Evolutionary conservation across 2,329 filamentous ascomycete genomes (phyloP).

Genomic region (Hypoxylon sp.): DNA sequence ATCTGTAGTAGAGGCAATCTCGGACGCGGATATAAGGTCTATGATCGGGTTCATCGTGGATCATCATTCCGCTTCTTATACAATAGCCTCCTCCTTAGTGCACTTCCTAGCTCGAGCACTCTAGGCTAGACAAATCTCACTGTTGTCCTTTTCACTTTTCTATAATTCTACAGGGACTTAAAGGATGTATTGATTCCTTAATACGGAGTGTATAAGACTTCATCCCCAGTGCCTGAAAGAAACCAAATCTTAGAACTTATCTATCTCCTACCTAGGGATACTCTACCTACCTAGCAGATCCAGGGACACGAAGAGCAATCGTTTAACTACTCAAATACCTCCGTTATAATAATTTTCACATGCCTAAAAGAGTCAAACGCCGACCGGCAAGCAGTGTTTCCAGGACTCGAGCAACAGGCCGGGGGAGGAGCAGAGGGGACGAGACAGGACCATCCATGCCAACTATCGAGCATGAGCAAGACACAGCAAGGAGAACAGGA

Average conservation of each 20-base stretch:
- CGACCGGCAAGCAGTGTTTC: background rate
- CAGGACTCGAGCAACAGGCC: background rate
- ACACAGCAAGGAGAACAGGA: background rate
- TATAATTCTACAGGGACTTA: background rate
- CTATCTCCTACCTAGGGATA: too few relatives aligned
- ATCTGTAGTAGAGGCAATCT: background rate
- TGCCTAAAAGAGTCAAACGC: slow-evolving; percentile 1
- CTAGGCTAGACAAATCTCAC: background rate
- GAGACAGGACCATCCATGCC: background rate
- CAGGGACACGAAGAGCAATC: background rate
- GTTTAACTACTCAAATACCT: background rate
- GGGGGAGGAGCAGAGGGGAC: background rate
- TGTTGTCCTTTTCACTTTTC: background rate
- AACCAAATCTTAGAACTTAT: background rate
- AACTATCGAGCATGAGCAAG: background rate
- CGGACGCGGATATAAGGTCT: background rate
- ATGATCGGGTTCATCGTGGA: background rate
- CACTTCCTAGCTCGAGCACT: background rate
- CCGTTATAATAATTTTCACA: background rate
- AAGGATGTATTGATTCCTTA: background rate
- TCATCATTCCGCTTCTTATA: background rate
- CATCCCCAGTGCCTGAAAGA: background rate
- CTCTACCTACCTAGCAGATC: background rate
- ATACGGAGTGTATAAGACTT: background rate
- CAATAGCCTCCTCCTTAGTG: background rate